Conservation (phyloP, 768 basidiomycete genomes). For the Russula sp. region DNA sequence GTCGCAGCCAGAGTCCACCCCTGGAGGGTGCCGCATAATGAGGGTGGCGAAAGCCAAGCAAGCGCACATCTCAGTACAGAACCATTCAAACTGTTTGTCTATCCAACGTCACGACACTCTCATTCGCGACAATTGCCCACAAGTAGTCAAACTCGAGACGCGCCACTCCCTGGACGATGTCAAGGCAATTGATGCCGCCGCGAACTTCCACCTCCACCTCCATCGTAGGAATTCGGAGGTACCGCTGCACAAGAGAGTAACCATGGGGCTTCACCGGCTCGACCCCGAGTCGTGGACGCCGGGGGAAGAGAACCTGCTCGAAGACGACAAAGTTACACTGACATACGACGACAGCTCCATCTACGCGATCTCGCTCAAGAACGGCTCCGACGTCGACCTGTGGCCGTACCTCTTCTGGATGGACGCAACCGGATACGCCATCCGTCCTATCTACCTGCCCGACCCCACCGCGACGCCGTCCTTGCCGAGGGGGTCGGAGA, state of each 20-base stretch:
- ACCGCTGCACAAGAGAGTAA: slow-evolving; percentile 43
- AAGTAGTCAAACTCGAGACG: slow-evolving; percentile 36
- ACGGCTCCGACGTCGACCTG: slow-evolving; percentile 45
- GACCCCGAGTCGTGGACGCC: slow-evolving; percentile 41
- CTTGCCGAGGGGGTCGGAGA: slow-evolving; percentile 40
- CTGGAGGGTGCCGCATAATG: slow-evolving; percentile 40
- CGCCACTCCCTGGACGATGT: slow-evolving; percentile 35
- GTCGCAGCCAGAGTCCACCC: slow-evolving; percentile 32
- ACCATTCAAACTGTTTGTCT: slow-evolving; percentile 36
- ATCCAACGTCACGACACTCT: slow-evolving; percentile 44
- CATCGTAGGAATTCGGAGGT: slow-evolving; percentile 43
- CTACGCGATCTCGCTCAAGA: slow-evolving; percentile 46
- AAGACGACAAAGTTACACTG: slow-evolving; percentile 44
- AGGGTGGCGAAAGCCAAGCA: slow-evolving; percentile 39
- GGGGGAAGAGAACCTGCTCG: slow-evolving; percentile 42
- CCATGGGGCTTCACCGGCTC: slow-evolving; percentile 48
- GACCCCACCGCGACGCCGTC: slow-evolving; percentile 38
- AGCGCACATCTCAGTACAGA: slow-evolving; percentile 48
- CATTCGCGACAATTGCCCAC: slow-evolving; percentile 33
- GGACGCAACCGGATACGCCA: slow-evolving; percentile 50
- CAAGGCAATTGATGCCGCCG: slow-evolving; percentile 44
- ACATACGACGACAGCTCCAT: slow-evolving; percentile 37
- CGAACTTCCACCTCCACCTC: slow-evolving; percentile 55
- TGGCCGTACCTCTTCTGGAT: slow-evolving; percentile 62
- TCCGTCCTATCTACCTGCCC: slow-evolving; percentile 52